Conservation (phyloP, 192 early-diverging fungal genomes). For the Gorgonomyces haynaldii region DNA sequence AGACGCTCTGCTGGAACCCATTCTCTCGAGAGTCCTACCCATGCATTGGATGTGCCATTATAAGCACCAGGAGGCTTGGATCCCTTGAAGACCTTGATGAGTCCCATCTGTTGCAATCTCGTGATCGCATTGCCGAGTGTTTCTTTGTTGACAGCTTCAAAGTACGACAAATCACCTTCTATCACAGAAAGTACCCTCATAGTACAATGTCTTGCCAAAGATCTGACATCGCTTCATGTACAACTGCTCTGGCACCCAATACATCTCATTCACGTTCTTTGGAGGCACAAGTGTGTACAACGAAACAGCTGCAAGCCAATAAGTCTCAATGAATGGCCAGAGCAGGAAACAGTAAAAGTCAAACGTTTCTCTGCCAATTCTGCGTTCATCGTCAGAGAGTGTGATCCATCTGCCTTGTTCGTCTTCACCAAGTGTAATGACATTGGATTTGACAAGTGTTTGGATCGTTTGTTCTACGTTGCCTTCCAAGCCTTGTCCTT, state of each 20-base stretch:
- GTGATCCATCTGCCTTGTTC: conserved; percentile 20
- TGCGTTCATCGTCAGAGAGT: conserved; percentile 26
- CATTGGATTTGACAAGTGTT: conserved; percentile 34
- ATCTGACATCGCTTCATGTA: conserved; percentile 60
- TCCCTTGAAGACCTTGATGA: conserved; percentile 41
- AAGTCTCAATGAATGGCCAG: conserved; percentile 83
- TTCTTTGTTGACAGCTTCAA: conserved; percentile 78
- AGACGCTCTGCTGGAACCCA: conserved; percentile 5
- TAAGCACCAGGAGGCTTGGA: background rate
- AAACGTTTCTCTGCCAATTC: conserved; percentile 40
- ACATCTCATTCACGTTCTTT: conserved; percentile 2
- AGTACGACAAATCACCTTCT: conserved; percentile 60
- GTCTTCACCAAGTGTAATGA: conserved; percentile 27
- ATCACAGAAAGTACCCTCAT: no score
- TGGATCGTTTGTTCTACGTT: conserved; percentile 53
- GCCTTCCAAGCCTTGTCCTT: conserved; percentile 53
- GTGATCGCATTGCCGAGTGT: conserved; percentile 66
- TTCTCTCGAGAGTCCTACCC: conserved; percentile 3
- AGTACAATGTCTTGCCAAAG: conserved; percentile 74
- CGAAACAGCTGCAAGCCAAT: conserved; percentile 64
- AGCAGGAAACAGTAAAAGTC: conserved; percentile 74
- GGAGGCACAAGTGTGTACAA: conserved; percentile 31
- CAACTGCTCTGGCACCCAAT: conserved; percentile 61
- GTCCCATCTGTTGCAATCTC: conserved; percentile 56
- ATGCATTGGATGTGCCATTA: conserved; percentile 8